phyloP scores from a whole-genome alignment of 2,329 filamentous ascomycete species.

The Arthrocladium fulminans region DNA sequence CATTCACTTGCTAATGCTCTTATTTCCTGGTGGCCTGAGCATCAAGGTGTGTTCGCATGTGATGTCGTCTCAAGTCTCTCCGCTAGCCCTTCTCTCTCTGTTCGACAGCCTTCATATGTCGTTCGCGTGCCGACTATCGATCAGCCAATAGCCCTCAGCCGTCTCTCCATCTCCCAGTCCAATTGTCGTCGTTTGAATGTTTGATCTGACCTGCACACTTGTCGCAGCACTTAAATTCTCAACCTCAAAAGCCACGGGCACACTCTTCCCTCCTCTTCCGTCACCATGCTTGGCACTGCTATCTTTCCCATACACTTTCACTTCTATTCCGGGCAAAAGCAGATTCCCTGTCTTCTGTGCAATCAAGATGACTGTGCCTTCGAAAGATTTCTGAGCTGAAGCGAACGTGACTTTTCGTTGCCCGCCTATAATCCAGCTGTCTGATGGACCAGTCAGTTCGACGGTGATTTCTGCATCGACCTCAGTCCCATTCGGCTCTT shows the following conservation, averaged over 20 bases:
- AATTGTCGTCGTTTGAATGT: slow-evolving; percentile 63
- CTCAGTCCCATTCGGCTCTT: slow-evolving; percentile 33
- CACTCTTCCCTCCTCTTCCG: too few relatives aligned
- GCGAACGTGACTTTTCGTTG: slow-evolving; percentile 68
- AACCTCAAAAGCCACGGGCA: slow-evolving; percentile 61
- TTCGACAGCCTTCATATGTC: too few relatives aligned
- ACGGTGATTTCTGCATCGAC: slow-evolving; percentile 45
- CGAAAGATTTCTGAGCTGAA: slow-evolving; percentile 11
- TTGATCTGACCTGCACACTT: slow-evolving; percentile 63
- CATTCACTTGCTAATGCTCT: too few relatives aligned
- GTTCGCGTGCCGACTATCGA: too few relatives aligned
- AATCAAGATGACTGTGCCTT: slow-evolving; percentile 61
- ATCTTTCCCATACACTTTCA: slow-evolving; percentile 41
- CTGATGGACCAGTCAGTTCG: slow-evolving; percentile 64
- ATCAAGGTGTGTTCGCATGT: too few relatives aligned
- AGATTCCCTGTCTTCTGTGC: slow-evolving; percentile 70
- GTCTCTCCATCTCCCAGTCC: slow-evolving; percentile 60
- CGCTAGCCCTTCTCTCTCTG: too few relatives aligned
- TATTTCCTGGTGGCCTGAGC: too few relatives aligned
- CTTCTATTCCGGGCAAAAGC: slow-evolving; percentile 69
- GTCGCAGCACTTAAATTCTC: slow-evolving; percentile 72
- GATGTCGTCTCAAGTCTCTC: too few relatives aligned
- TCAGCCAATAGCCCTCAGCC: slow-evolving; percentile 56
- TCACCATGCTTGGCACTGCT: slow-evolving; percentile 24
- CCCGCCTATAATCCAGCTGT: slow-evolving; percentile 79